Conservation (phyloP, 1,139 yeast genomes). For the Protomyces lactucae-debilis region DNA sequence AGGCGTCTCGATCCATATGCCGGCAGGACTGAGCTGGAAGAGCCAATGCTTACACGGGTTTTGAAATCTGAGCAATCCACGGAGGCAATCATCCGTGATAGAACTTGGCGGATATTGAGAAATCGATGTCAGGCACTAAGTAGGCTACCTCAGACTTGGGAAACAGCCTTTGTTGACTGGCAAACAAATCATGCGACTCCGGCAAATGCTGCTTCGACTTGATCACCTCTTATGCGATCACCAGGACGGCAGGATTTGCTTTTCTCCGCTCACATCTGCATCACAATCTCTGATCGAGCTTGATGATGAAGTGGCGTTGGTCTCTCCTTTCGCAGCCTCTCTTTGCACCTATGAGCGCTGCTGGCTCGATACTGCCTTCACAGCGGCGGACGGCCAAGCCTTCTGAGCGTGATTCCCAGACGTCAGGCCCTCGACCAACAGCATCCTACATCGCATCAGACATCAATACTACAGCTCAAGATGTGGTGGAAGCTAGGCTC, state of each 20-base stretch:
- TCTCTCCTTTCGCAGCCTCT: too few species aligned
- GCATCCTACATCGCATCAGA: neutral
- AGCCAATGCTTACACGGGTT: conserved; percentile 15
- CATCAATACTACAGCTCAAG: neutral
- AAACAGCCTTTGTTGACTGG: conserved; percentile 3
- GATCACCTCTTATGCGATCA: too few species aligned
- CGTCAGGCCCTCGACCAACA: neutral
- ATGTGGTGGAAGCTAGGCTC: neutral
- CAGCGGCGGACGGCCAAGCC: neutral
- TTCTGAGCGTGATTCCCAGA: neutral
- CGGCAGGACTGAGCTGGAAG: neutral
- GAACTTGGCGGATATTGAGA: conserved; percentile 23
- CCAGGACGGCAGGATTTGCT: too few species aligned
- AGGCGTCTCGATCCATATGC: conserved; percentile 19
- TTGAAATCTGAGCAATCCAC: conserved; percentile 9
- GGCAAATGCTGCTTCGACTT: too few species aligned
- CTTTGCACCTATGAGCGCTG: too few species aligned
- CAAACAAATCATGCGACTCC: neutral
- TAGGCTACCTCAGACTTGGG: conserved; percentile 6
- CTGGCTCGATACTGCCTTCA: too few species aligned
- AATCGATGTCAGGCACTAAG: conserved; percentile 12
- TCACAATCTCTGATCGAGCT: too few species aligned
- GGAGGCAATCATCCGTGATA: conserved; percentile 10
- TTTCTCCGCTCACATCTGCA: too few species aligned
- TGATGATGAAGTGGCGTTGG: too few species aligned